Evolutionary conservation across 331 rosid species (phyloP).

Genomic region (Ulmus americana): DNA sequence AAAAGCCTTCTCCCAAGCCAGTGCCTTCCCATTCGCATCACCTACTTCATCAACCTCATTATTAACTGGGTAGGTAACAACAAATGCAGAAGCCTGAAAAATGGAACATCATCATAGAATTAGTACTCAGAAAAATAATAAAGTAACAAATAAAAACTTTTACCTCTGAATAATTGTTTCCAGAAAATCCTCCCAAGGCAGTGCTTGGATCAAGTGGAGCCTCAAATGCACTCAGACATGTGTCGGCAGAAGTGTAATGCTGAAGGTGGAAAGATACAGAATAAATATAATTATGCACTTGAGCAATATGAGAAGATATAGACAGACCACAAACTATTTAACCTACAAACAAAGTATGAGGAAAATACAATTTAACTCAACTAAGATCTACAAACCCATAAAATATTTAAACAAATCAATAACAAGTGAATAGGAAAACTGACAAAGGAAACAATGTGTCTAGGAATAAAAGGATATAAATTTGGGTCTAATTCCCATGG

Average conservation of each 20-base stretch:
- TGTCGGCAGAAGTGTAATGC: constrained; percentile 83
- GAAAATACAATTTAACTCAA: background rate
- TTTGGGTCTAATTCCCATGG: background rate
- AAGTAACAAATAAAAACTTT: constrained; percentile 18
- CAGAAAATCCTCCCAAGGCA: constrained; percentile 86
- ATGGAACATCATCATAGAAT: constrained; percentile 27
- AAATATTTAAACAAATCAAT: background rate
- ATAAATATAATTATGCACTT: constrained; percentile 22
- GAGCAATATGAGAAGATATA: background rate
- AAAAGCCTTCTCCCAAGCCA: constrained; percentile 88
- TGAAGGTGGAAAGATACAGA: constrained; percentile 30
- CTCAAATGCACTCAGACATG: constrained; percentile 94
- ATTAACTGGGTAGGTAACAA: constrained; percentile 83
- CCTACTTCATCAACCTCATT: constrained; percentile 66
- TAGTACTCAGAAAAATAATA: constrained; percentile 21
- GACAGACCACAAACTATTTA: too few species aligned
- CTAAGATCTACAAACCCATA: background rate
- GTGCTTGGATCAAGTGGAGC: constrained; percentile 95
- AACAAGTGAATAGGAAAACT: background rate
- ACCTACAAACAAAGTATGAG: background rate
- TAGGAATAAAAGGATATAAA: background rate
- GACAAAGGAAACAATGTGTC: background rate
- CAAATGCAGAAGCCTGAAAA: constrained; percentile 85
- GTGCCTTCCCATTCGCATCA: constrained; percentile 70
- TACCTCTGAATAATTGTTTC: constrained; percentile 86